phyloP scores from a whole-genome alignment of 2,329 filamentous ascomycete genomes.

The Pseudogymnoascus sp. region DNA sequence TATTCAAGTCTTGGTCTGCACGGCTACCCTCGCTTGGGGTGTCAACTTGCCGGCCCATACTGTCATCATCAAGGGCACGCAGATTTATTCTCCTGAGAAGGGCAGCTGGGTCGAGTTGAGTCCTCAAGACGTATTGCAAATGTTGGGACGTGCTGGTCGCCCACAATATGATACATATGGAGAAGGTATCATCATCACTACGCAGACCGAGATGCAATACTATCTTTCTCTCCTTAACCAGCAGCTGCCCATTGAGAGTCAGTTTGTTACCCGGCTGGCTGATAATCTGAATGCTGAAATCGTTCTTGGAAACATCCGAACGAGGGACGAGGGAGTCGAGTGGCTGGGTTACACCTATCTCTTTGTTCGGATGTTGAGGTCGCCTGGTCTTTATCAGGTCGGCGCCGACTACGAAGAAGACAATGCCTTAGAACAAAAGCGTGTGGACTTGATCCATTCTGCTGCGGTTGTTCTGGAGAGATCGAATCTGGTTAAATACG shows the following conservation, averaged over 20 bases:
- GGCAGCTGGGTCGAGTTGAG: slow-evolving; percentile 97
- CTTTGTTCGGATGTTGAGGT: slow-evolving; percentile 94
- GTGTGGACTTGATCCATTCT: slow-evolving; percentile 94
- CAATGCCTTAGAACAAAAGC: slow-evolving; percentile 84
- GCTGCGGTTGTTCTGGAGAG: slow-evolving; percentile 82
- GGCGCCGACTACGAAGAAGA: slow-evolving; percentile 94
- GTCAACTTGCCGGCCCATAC: slow-evolving; percentile 97
- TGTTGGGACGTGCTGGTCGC: slow-evolving; percentile 93
- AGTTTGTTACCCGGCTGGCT: slow-evolving; percentile 84
- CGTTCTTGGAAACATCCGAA: slow-evolving; percentile 87
- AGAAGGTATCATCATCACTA: slow-evolving; percentile 98
- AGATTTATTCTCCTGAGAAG: slow-evolving; percentile 97
- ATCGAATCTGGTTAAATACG: slow-evolving; percentile 86
- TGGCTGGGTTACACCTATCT: slow-evolving; percentile 98
- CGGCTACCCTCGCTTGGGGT: slow-evolving; percentile 97
- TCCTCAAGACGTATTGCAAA: slow-evolving; percentile 94
- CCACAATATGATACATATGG: slow-evolving; percentile 97
- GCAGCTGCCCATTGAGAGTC: slow-evolving; percentile 94
- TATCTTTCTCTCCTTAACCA: slow-evolving; percentile 95
- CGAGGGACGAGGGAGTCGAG: slow-evolving; percentile 91
- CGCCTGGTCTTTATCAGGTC: slow-evolving; percentile 90
- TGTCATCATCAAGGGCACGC: slow-evolving; percentile 97
- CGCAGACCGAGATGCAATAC: slow-evolving; percentile 90
- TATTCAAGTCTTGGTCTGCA: slow-evolving; percentile 93
- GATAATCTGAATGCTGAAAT: slow-evolving; percentile 97